These are phyloP conservation scores for Torrubiella hemipterigena DNA, from an alignment of 2,329 filamentous ascomycete genomes.

Conservation along the genomic window DNA sequence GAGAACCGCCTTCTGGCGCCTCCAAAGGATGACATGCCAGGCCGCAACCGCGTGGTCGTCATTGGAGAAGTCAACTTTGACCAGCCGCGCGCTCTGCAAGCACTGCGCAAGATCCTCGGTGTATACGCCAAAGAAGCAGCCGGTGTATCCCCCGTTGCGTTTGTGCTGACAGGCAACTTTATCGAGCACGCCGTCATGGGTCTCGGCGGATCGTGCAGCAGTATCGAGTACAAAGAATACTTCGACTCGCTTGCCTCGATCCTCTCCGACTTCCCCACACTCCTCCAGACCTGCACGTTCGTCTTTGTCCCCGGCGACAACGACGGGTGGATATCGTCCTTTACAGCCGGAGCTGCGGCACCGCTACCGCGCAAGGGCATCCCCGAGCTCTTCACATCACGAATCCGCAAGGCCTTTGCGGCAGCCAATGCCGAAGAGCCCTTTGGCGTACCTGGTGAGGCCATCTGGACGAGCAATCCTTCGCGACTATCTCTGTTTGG, in stretches of 20 bases:
- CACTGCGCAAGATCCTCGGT: constrained; percentile 66
- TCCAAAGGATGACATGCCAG: constrained; percentile 20
- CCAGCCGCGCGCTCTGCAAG: constrained; percentile 67
- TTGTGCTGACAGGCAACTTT: constrained; percentile 83
- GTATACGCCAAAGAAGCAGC: constrained; percentile 57
- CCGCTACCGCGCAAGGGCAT: constrained; percentile 60
- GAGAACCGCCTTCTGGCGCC: constrained; percentile 54
- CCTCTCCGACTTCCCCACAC: constrained; percentile 68
- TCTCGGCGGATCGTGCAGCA: constrained; percentile 60
- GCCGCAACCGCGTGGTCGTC: constrained; percentile 52
- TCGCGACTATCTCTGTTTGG: constrained; percentile 75
- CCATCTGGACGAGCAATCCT: constrained; percentile 84
- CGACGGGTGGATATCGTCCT: constrained; percentile 90
- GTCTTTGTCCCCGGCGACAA: constrained; percentile 93
- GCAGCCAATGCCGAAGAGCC: constrained; percentile 62
- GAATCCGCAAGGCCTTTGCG: constrained; percentile 70
- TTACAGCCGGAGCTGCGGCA: constrained; percentile 61
- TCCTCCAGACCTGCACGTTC: constrained; percentile 73
- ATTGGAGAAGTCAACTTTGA: constrained; percentile 82
- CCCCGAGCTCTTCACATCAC: constrained; percentile 81
- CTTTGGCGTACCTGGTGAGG: constrained; percentile 36
- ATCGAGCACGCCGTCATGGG: constrained; percentile 52
- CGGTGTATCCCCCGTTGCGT: constrained; percentile 58
- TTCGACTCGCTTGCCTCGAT: constrained; percentile 80
- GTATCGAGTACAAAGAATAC: constrained; percentile 93